Base-by-base conservation (phyloP, 2,329 filamentous ascomycete genomes). In the Magnaporthiopsis poae region DNA sequence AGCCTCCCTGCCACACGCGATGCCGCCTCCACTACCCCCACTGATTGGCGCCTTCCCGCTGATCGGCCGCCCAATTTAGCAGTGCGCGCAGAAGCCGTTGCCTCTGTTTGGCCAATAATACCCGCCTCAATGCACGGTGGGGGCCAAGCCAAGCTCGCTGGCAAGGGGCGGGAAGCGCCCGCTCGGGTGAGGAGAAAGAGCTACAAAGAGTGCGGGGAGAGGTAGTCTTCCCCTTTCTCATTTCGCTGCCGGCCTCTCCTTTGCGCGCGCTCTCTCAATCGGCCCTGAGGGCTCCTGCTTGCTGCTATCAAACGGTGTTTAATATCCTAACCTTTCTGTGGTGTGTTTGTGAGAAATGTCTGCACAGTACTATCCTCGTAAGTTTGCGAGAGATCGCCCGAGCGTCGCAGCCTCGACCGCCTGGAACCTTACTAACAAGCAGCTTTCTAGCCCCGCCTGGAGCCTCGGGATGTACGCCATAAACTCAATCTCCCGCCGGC, bases 301-400 rank as follows among this genome's bases (percentile, higher is more conserved):
- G 21, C 21, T 61, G 27, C 60, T 31, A 31, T 31, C 31, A 31
- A 31, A 11, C n/a, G 5, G 60, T 61, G 60, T 21, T 56, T 56
- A 11, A 56, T 56, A 56, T 25, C n/a, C 7, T 25, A 21, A 21
- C 46, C 21, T 25, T 25, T 25, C 8, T n/a, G 21, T n/a, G 21
- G 31, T 18, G 18, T 52, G 18, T 2, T 11, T 11, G 46, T 39
- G n/a, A 31, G 56, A 60, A 25, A 73, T 73, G 71, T 66, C 68
- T 29, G 67, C 67, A 31, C 70, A 72, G 13, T 71, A 70, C 63
- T 74, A 72, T 69, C 71, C 71, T 61, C 71, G 72, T 72, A 67
- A 70, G 72, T 64, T 15, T 29, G n/a, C 21, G 29, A 11, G 29
- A 9, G 46, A 5, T 31, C 65, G 27, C 31, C 35, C 5, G 13